Conservation (phyloP, 148 eudicot species). For the Camellia japonica region DNA sequence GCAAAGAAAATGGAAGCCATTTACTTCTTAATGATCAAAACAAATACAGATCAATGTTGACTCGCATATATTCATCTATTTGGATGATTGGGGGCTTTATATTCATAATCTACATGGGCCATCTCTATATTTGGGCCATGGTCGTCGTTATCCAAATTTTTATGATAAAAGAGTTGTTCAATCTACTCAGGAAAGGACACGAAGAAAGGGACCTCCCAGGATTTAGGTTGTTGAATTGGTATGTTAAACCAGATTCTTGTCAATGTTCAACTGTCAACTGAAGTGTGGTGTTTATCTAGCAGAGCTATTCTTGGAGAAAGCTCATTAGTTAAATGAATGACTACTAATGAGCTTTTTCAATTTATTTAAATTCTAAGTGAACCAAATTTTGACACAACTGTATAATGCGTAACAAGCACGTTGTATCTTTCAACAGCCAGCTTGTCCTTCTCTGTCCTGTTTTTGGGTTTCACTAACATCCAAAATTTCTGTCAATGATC, state of each 20-base stretch:
- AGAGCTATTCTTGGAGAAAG: neutral
- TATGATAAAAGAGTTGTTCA: slow-evolving; percentile 74
- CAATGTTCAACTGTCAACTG: neutral
- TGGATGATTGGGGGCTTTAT: slow-evolving; percentile 80
- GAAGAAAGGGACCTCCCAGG: slow-evolving; percentile 77
- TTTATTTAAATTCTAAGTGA: neutral
- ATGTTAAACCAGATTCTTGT: slow-evolving; percentile 10
- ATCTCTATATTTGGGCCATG: slow-evolving; percentile 85
- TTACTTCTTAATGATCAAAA: slow-evolving; percentile 59
- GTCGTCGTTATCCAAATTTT: slow-evolving; percentile 71
- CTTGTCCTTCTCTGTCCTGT: slow-evolving; percentile 1
- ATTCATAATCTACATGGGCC: slow-evolving; percentile 67
- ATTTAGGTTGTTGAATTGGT: slow-evolving; percentile 80
- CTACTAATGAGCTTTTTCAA: neutral
- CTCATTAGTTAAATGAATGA: slow-evolving; percentile 6
- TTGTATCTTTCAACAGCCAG: neutral
- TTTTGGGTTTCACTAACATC: neutral
- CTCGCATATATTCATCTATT: slow-evolving; percentile 63
- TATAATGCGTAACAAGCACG: neutral
- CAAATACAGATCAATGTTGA: slow-evolving; percentile 70
- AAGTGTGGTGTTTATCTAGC: neutral
- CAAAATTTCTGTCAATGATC: neutral
- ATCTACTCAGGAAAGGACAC: slow-evolving; percentile 52
- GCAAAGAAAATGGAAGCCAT: slow-evolving; percentile 46
- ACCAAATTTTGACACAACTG: neutral